Evolutionary conservation across 2,329 filamentous ascomycete species (phyloP).

Genomic region (Penicillium sp.): DNA sequence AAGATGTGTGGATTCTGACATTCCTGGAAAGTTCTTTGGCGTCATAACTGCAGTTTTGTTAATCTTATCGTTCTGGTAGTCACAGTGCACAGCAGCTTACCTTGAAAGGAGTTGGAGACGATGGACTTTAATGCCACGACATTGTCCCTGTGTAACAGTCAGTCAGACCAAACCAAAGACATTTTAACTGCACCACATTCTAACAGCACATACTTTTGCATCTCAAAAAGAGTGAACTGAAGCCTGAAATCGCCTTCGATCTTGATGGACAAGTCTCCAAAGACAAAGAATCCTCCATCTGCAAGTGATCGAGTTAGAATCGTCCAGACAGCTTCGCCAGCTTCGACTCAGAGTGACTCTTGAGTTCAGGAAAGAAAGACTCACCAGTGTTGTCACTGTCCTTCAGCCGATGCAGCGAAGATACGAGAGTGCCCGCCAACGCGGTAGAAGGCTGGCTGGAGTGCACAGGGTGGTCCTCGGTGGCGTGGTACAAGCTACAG

Average conservation of each 20-base stretch:
- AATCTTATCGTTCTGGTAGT: neutral
- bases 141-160: conserved; percentile 28
- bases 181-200: too few relatives aligned
- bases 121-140: conserved; percentile 52
- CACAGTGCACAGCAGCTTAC: conserved; percentile 34
- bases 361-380: conserved; percentile 13
- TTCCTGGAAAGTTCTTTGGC: conserved; percentile 70
- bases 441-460: conserved; percentile 46
- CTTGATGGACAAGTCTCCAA: conserved; percentile 78
- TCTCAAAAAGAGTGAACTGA: conserved; percentile 73
- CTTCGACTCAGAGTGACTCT: neutral
- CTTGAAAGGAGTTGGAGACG: conserved; percentile 66
- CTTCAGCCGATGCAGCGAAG: conserved; percentile 77
- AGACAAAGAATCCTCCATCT: conserved; percentile 87
- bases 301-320: conserved; percentile 11
- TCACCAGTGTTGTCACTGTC: conserved; percentile 65
- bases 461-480: conserved; percentile 43
- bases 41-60: conserved; percentile 29
- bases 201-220: conserved; percentile 50
- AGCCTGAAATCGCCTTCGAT: conserved; percentile 68
- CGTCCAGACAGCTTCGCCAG: neutral
- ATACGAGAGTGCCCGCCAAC: conserved; percentile 69
- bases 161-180: neutral
- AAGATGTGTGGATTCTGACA: conserved; percentile 75
- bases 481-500: conserved; percentile 52